Percentiles rank a stretch among this genome's conserved stretches.
These are phyloP conservation scores for Trapa incisa DNA, from an alignment of 345 rosid species.

Conservation along the genomic window DNA sequence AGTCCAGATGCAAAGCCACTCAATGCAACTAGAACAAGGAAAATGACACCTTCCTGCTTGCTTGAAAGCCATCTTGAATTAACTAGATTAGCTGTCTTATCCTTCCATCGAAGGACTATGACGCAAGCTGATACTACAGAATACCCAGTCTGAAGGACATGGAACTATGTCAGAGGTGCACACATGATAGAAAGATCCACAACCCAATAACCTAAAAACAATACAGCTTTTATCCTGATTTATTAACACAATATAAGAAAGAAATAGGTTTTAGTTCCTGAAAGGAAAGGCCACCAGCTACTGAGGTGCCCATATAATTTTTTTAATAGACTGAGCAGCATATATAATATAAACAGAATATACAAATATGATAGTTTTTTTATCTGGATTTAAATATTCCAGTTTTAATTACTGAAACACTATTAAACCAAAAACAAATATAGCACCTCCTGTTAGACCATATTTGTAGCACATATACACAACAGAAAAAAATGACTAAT, in stretches of 20 bases:
- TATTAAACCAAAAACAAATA: background rate
- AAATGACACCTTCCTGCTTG: constrained; percentile 67
- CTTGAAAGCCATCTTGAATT: constrained; percentile 44
- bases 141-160: constrained; percentile 67
- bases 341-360: background rate
- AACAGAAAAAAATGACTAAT: background rate
- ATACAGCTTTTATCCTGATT: background rate
- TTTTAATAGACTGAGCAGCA: constrained; percentile 1
- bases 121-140: constrained; percentile 95
- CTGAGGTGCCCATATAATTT: too few relatives aligned
- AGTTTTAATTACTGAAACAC: background rate
- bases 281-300: background rate
- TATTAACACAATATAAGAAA: background rate
- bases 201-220: background rate
- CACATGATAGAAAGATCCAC: background rate
- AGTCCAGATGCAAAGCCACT: constrained; percentile 73
- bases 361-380: background rate
- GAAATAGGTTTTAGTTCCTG: background rate
- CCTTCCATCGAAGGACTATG: constrained; percentile 69
- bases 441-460: background rate
- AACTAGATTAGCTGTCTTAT: constrained; percentile 32
- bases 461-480: background rate
- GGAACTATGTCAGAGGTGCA: constrained; percentile 7
- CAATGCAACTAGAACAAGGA: constrained; percentile 51
- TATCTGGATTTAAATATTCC: background rate